Evolutionary conservation across 768 basidiomycete genomes (phyloP).

Genomic region (Clitopilus passeckerianus): DNA sequence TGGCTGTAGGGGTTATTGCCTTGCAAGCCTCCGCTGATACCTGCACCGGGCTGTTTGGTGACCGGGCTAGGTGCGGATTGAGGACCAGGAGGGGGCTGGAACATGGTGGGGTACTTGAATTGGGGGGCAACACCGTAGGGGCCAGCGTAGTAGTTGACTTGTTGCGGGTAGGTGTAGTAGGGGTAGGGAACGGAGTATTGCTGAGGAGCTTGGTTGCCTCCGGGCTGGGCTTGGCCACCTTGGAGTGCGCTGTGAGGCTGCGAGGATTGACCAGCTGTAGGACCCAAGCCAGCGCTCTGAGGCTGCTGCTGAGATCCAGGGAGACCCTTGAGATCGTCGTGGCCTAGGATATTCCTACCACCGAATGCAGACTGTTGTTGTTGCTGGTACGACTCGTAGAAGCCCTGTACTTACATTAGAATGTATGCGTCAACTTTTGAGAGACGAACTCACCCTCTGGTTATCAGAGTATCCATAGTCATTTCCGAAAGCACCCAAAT

Average conservation of each 20-base stretch:
- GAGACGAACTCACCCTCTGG: conserved; percentile 47
- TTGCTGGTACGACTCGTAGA: conserved; percentile 70
- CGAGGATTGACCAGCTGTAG: conserved; percentile 47
- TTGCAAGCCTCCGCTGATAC: conserved; percentile 40
- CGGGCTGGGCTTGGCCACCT: conserved; percentile 53
- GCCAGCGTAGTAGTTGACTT: conserved; percentile 55
- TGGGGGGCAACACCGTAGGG: conserved; percentile 69
- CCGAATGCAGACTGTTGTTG: conserved; percentile 65
- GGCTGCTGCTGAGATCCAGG: conserved; percentile 55
- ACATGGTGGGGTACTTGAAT: conserved; percentile 76
- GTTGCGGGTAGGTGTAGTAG: conserved; percentile 67
- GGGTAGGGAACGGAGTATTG: conserved; percentile 63
- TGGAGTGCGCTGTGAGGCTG: conserved; percentile 52
- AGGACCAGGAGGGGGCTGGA: conserved; percentile 67
- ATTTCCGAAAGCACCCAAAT: conserved; percentile 49
- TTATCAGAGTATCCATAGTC: conserved; percentile 70
- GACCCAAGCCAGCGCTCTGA: conserved; percentile 39
- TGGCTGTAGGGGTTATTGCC: conserved; percentile 56
- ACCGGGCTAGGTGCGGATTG: conserved; percentile 61
- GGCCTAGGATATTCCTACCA: conserved; percentile 58
- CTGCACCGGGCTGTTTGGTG: conserved; percentile 58
- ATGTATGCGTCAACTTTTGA: conserved; percentile 1
- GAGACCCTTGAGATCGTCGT: conserved; percentile 74
- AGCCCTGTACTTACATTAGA: conserved; percentile 41
- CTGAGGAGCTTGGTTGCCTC: conserved; percentile 58